Evolutionary conservation across 75 land plant species (phyloP).

Genomic region (Larix kaempferi): DNA sequence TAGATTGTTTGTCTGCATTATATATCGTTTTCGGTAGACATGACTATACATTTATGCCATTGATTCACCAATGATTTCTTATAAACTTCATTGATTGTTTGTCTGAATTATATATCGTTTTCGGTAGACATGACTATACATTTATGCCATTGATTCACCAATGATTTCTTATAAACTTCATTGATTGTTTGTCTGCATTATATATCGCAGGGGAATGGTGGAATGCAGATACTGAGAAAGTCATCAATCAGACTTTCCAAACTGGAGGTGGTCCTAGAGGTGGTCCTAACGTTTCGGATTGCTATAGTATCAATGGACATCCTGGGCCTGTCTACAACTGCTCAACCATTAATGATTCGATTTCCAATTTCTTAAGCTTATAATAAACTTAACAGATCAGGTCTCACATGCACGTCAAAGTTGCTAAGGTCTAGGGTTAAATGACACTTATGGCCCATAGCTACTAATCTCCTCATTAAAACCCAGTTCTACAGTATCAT

Average conservation of each 20-base stretch:
- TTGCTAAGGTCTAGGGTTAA: too few species aligned
- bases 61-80: too few species aligned
- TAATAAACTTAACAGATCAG: background rate
- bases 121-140: too few species aligned
- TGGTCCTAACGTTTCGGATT: constrained; percentile 50
- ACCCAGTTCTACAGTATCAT: too few species aligned
- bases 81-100: too few species aligned
- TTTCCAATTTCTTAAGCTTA: background rate
- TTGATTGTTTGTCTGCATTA: background rate
- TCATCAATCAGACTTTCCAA: constrained; percentile 25
- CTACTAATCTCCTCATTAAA: too few species aligned
- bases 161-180: background rate
- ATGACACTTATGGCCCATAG: too few species aligned
- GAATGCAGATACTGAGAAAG: constrained; percentile 41
- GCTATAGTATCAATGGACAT: constrained; percentile 57
- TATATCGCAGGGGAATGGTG: constrained; percentile 72
- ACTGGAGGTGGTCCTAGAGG: constrained; percentile 54
- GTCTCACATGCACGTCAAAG: background rate
- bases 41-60: too few species aligned
- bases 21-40: constrained; percentile 44
- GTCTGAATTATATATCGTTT: too few species aligned
- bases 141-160: too few species aligned
- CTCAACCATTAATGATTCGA: constrained; percentile 21
- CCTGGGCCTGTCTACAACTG: constrained; percentile 60
- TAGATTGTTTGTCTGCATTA: too few species aligned